These are phyloP conservation scores for Phytopythium kandeliae DNA, from an alignment of 352 stramenopile genomes.

Conservation along the genomic window DNA sequence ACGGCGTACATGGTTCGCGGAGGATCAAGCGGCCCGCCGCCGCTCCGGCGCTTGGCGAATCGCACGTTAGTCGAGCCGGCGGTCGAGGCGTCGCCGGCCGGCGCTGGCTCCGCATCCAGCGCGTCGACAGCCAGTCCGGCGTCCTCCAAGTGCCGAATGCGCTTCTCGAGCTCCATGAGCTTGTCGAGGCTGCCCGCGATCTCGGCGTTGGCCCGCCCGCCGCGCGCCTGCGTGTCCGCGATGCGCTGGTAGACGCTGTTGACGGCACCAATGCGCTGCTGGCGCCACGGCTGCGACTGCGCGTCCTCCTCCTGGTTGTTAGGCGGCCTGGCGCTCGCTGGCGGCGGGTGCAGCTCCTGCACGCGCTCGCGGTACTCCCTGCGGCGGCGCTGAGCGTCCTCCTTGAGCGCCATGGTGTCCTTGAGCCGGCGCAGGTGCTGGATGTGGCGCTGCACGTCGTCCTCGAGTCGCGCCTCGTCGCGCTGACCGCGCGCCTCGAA, in stretches of 20 bases:
- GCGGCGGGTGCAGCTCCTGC: conserved; percentile 33
- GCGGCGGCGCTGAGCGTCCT: conserved; percentile 52
- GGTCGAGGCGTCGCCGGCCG: conserved; percentile 13
- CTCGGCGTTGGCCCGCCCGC: conserved; percentile 20
- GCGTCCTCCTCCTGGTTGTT: conserved; percentile 46
- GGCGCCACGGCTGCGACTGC: conserved; percentile 5
- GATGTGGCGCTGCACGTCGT: conserved; percentile 87
- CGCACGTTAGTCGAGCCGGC: conserved; percentile 22
- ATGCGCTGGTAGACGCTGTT: conserved; percentile 33
- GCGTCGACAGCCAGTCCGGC: conserved; percentile 39
- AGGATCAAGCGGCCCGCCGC: conserved; percentile 30
- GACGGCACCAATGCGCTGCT: conserved; percentile 3
- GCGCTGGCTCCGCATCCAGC: conserved; percentile 18
- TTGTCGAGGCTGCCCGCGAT: conserved; percentile 81
- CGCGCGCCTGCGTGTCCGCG: conserved; percentile 11
- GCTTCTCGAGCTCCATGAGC: conserved; percentile 87
- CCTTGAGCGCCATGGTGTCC: conserved; percentile 48
- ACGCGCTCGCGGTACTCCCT: conserved; percentile 64
- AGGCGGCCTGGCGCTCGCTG: conserved; percentile 14
- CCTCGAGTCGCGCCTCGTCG: conserved; percentile 65
- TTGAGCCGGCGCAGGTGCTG: conserved; percentile 79
- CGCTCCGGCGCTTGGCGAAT: conserved; percentile 47
- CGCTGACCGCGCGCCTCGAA: conserved; percentile 72
- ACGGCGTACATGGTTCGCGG: conserved; percentile 53
- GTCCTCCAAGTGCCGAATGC: conserved; percentile 81